Conservation (phyloP, 495 filamentous ascomycete species). For the Pyrenula aspistea region DNA sequence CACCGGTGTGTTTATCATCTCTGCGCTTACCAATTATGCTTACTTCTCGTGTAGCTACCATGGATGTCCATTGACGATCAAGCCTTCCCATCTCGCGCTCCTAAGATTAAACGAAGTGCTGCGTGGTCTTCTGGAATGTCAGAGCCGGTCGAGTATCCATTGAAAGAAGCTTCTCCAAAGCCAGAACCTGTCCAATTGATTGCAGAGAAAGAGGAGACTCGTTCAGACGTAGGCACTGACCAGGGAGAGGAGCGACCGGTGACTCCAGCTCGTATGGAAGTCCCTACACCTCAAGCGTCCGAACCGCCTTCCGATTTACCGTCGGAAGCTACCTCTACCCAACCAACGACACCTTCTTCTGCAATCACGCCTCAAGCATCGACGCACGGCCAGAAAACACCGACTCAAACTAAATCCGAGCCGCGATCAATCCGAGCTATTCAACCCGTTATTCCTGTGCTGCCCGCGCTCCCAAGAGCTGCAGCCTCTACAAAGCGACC, state of each 20-base stretch:
- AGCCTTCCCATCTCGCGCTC: constrained; percentile 47
- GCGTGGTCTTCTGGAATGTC: constrained; percentile 22
- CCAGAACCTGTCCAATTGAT: not conserved
- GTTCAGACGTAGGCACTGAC: constrained; percentile 10
- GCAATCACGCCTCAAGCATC: constrained; percentile 15
- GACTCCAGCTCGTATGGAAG: constrained; percentile 31
- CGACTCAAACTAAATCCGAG: constrained; percentile 26
- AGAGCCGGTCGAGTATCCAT: constrained; percentile 35
- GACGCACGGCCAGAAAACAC: constrained; percentile 5
- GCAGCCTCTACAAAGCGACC: constrained; percentile 27
- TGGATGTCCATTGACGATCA: constrained; percentile 66
- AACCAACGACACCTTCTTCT: constrained; percentile 62
- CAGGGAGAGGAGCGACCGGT: constrained; percentile 14
- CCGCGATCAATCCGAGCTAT: constrained; percentile 31
- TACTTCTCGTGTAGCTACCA: constrained; percentile 42
- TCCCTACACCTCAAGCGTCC: constrained; percentile 57
- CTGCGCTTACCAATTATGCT: not conserved
- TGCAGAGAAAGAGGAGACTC: constrained; percentile 5
- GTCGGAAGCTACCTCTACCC: constrained; percentile 54
- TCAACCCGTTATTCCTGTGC: constrained; percentile 52
- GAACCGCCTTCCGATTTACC: constrained; percentile 50
- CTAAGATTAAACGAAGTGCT: constrained; percentile 26
- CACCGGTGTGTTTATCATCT: constrained; percentile 43
- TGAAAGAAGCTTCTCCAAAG: constrained; percentile 18
- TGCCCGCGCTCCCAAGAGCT: constrained; percentile 53